Evolutionary conservation across 768 basidiomycete species (phyloP).

Genomic region (Rubroboletus satanas): DNA sequence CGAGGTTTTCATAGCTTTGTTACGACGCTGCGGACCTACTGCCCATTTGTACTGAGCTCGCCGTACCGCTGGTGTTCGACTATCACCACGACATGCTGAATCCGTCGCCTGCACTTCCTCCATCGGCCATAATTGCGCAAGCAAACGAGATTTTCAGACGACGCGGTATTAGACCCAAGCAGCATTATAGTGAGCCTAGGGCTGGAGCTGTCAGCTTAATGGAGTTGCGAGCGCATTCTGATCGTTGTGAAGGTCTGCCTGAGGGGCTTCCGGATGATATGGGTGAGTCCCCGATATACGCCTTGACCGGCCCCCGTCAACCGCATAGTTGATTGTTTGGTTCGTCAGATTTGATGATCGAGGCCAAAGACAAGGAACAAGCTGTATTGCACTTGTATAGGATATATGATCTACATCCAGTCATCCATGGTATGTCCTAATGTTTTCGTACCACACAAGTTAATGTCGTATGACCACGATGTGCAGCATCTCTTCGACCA

Average conservation of each 20-base stretch:
- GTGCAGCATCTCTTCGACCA: constrained; percentile 39
- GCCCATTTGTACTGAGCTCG: constrained; percentile 80
- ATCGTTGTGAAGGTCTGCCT: constrained; percentile 71
- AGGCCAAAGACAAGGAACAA: constrained; percentile 92
- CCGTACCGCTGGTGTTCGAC: constrained; percentile 70
- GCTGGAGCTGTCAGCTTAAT: constrained; percentile 78
- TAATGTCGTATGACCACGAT: neutral
- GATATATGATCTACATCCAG: constrained; percentile 67
- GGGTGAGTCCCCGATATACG: constrained; percentile 35
- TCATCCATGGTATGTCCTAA: constrained; percentile 48
- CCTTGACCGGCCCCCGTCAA: neutral
- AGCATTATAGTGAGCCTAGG: constrained; percentile 90
- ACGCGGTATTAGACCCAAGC: constrained; percentile 84
- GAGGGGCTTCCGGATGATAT: constrained; percentile 62
- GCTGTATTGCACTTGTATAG: constrained; percentile 84
- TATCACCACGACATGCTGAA: constrained; percentile 81
- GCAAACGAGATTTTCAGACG: constrained; percentile 70
- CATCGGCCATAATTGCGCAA: constrained; percentile 63
- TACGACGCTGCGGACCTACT: constrained; percentile 87
- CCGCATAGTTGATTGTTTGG: neutral
- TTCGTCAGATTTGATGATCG: constrained; percentile 77
- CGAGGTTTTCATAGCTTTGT: constrained; percentile 48
- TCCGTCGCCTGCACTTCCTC: constrained; percentile 52
- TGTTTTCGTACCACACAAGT: too few relatives aligned
- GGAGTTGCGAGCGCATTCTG: constrained; percentile 84